Conservation (phyloP, 148 eudicot species). For the Camellia lanceoleosa region DNA sequence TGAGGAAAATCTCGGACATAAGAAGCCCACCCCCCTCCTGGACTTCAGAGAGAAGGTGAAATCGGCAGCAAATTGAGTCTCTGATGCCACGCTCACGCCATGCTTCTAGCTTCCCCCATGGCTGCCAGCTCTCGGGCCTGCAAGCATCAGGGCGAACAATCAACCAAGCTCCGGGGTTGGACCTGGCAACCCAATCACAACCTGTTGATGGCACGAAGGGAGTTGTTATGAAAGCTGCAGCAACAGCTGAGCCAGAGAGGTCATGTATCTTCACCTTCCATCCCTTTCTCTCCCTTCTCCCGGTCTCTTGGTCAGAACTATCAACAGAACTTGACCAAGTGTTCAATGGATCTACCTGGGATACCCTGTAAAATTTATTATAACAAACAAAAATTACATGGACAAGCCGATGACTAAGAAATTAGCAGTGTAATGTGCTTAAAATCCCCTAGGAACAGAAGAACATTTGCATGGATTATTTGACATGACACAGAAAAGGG, state of each 20-base stretch:
- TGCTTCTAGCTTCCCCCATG: constrained; percentile 67
- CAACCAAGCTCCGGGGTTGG: constrained; percentile 66
- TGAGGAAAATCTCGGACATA: constrained; percentile 50
- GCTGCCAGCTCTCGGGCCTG: constrained; percentile 57
- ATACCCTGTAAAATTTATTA: constrained; percentile 27
- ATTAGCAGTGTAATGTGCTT: not conserved
- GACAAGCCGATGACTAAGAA: not conserved
- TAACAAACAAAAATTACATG: not conserved
- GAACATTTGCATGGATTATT: not conserved
- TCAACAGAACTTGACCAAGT: constrained; percentile 35
- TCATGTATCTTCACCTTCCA: constrained; percentile 67
- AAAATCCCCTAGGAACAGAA: not conserved
- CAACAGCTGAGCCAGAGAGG: constrained; percentile 64
- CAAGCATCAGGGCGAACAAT: constrained; percentile 46
- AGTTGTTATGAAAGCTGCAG: constrained; percentile 65
- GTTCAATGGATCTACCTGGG: constrained; percentile 43
- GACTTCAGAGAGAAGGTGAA: constrained; percentile 45
- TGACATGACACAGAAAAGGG: not conserved
- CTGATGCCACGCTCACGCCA: constrained; percentile 53
- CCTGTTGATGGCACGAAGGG: constrained; percentile 61
- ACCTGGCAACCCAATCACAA: constrained; percentile 56
- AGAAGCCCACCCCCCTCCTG: constrained; percentile 46
- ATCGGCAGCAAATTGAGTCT: constrained; percentile 51
- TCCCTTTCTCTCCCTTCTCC: constrained; percentile 55
- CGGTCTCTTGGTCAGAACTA: constrained; percentile 33